Base-by-base conservation (phyloP, 176 grass and related monocot genomes). In the Miscanthus lutarioriparius region DNA sequence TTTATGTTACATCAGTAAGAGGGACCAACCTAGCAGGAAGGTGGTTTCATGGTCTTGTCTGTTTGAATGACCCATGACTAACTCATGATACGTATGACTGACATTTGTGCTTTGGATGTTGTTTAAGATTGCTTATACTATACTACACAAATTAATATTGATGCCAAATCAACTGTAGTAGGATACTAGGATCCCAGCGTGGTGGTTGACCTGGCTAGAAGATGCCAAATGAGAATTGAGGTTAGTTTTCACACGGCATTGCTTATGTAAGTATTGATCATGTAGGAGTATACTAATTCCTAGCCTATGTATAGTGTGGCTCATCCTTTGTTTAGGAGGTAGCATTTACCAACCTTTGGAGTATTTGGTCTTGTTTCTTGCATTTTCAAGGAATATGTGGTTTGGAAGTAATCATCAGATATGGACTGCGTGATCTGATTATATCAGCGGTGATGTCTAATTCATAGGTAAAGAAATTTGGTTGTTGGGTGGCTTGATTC, bases 21-120 rank as follows among this genome's bases (percentile, higher is more conserved):
- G 32, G 45, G 45, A 3, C 20, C 7, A n/a, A 3, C 54, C 0
- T n/a, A 19, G 48, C 48, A 53, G 16, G 66, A 54, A 41, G 66
- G 40, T 78, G 23, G 33, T 53, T 65, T 78, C 40, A 72, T 64
- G 11, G 16, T 83, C 16, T 78, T 88, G 16, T 67, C 53, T 83
- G 79, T 63, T 82, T 82, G 43, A 87, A 70, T 28, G 11, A 70
- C 72, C 64, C 28, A 27, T 82, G 39, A n/a, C 53, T 56, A 20
- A 30, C 26, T 41, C 59, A 30, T 49, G n/a, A 13, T 54, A n/a
- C 53, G 51, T n/a, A 23, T 7, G 30, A 38, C 15, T 65, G 84
- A 37, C 23, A 53, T 23, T 22, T 23, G 8, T 59, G 25, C 53
- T 59, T 23, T 65, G 1, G 12, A 25, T n/a, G 78, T 71, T 37